Conservation (phyloP, 352 stramenopile genomes). For the Globisporangium camurandrum region DNA sequence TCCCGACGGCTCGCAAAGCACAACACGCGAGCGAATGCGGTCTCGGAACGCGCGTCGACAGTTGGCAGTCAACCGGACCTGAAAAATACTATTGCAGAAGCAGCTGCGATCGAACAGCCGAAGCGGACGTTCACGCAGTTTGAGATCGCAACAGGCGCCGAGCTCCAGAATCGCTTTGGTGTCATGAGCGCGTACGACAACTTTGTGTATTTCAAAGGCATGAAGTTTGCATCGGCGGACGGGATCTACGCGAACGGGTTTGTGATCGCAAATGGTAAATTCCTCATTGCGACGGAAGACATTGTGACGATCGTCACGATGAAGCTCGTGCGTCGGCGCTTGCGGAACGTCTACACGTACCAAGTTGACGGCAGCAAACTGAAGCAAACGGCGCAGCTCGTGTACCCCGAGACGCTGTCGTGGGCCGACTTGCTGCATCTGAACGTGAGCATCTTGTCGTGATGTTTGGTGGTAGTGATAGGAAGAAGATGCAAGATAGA, state of each 20-base stretch:
- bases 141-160: not conserved
- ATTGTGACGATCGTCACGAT: conserved; percentile 11
- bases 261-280: conserved; percentile 20
- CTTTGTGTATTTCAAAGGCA: not conserved
- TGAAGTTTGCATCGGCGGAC: conserved; percentile 14
- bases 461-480: too few relatives aligned
- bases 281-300: conserved; percentile 14
- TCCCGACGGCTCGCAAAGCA: too few relatives aligned
- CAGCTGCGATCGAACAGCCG: too few relatives aligned
- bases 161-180: conserved; percentile 7
- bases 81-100: too few relatives aligned
- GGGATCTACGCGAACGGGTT: conserved; percentile 25
- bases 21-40: too few relatives aligned
- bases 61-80: too few relatives aligned
- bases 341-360: not conserved
- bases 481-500: too few relatives aligned
- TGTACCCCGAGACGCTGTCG: conserved; percentile 8
- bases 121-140: not conserved
- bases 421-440: conserved; percentile 1
- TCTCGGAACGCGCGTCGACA: too few relatives aligned
- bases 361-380: not conserved
- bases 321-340: not conserved
- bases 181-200: conserved; percentile 1
- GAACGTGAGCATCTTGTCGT: conserved; percentile 2
- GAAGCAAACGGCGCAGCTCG: conserved; percentile 3